Base-by-base conservation (phyloP, 1,284 basidiomycete species). In the Rhizopogon parksii region DNA sequence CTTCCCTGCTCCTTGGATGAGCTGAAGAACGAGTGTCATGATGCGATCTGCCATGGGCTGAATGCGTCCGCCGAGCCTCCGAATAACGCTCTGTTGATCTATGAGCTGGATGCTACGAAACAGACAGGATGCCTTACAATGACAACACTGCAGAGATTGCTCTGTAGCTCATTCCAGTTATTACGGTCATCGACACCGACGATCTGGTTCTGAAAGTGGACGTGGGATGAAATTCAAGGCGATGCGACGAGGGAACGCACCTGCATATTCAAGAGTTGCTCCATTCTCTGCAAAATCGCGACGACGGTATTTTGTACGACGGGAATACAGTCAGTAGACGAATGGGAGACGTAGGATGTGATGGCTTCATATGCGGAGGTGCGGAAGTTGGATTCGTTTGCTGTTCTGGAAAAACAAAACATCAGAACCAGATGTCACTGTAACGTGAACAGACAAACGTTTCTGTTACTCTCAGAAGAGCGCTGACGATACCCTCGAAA, bases 141-240 rank as follows among this genome's bases (percentile, higher is more conserved):
- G 52, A 93, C 76, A 43, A 96, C 89, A 55, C 88, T 87, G 70
- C 94, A 97, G 62, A 98, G 81, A 71, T 95, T 96, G 71, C 91
- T 89, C 69, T 98, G 95, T 38, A 99, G 77, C 68, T 99, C 95
- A 65, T 95, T 95, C 93, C 95, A 98, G 75, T 98, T 99, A 71
- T 95, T 95, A 58, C 92, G 84, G 67, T 99, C 95, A 69, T 99
- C 95, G 39, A 88, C 78, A 47, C 95, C 96, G 40, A 99, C 76
- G 48, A 99, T 88, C 73, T 99, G 95, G 68, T 89, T 90, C 82
- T 95, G 67, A 14, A 47, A 45, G 6, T 2, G 17, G 17, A 52
- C 0, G 6, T 47, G 43, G 40, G 24, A 50, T 24, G 53, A 36
- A 34, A 34, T 3, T 5, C 8, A 47, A 50, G 14, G 6, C 11